Conservation (phyloP, 2,329 filamentous ascomycete genomes). For the Trichoderma sp. region DNA sequence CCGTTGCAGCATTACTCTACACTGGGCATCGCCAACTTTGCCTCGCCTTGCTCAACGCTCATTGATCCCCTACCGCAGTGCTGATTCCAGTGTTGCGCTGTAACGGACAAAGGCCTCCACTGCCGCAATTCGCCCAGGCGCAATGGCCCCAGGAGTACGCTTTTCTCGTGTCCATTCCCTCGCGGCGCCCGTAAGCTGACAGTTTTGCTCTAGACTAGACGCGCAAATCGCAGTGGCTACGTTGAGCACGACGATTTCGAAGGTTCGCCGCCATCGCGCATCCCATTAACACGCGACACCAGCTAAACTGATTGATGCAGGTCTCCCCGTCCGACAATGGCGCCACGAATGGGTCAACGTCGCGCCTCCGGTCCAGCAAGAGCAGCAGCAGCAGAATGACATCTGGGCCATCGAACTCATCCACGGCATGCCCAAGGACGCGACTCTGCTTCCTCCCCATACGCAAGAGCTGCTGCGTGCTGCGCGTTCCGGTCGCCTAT, state of each 20-base stretch:
- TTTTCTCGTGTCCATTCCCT: not conserved
- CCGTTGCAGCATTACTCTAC: not conserved
- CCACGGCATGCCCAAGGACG: conserved; percentile 81
- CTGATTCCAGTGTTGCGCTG: not conserved
- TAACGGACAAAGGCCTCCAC: not conserved
- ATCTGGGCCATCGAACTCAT: conserved; percentile 74
- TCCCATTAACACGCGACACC: not conserved
- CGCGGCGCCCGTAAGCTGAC: conserved; percentile 21
- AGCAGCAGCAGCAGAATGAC: conserved; percentile 61
- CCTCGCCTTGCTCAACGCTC: not conserved
- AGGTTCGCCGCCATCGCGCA: conserved; percentile 34
- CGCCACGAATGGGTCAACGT: conserved; percentile 68
- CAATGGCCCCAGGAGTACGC: conserved; percentile 43
- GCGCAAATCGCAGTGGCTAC: conserved; percentile 55
- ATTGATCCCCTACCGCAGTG: not conserved
- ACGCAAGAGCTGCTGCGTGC: conserved; percentile 80
- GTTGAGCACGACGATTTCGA: conserved; percentile 62
- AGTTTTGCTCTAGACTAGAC: conserved; percentile 45
- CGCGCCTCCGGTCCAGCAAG: conserved; percentile 62
- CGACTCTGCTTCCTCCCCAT: conserved; percentile 70
- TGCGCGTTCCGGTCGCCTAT: conserved; percentile 72
- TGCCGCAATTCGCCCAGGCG: conserved; percentile 8
- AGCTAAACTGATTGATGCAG: conserved; percentile 45
- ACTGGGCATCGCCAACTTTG: not conserved
- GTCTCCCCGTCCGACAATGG: conserved; percentile 89